Evolutionary conservation across 306 rosid species (phyloP), one percentile per base, ranked within the genome.

Genomic region (Fagus crenata): DNA sequence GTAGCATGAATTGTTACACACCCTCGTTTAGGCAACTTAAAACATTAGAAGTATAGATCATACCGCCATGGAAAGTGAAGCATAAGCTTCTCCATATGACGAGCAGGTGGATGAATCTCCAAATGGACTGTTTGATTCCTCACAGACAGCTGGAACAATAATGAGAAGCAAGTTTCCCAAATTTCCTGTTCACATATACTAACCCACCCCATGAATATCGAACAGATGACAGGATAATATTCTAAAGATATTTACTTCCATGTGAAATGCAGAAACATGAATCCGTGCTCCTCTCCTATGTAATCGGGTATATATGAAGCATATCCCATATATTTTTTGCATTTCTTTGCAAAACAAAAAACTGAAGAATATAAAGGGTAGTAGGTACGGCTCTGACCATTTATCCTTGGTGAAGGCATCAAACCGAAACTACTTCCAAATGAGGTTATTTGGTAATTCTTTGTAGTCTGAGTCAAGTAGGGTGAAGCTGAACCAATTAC

Each of bases 101-200:
- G 72, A 68, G 53, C 53, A 68, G 17, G 72, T 68, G 53, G 72
- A 68, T 68, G 72, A 68, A 68, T 68, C 72, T 22, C 72, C 72
- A 41, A 68, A 68, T 18, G 36, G 72, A 9, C 72, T 68, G 42
- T 68, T 22, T 68, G 53, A n/a, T 42, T 68, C 72, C 4, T 68
- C 72, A 18, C 72, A 68, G 7, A 68, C 72, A 3, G 72, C 53
- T 68, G 72, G 72, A 3, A 68, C 72, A 42, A 42, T 68, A 42
- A 68, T 68, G 33, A 68, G 72, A 68, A 68, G 53, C 53, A 68
- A 42, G 53, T 42, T 68, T 68, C 53, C 69, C 72, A 68, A 28
- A 68, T 41, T 68, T 41, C 72, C 53, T 68, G 72, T 18, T 68
- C 72, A 68, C 36, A 68, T 68, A 18, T 12, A 68, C 51, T 28